Percentiles rank a stretch among this genome's conserved stretches.
Evolutionary conservation across 306 rosid species (phyloP).

Genomic region (Fragaria iinumae): DNA sequence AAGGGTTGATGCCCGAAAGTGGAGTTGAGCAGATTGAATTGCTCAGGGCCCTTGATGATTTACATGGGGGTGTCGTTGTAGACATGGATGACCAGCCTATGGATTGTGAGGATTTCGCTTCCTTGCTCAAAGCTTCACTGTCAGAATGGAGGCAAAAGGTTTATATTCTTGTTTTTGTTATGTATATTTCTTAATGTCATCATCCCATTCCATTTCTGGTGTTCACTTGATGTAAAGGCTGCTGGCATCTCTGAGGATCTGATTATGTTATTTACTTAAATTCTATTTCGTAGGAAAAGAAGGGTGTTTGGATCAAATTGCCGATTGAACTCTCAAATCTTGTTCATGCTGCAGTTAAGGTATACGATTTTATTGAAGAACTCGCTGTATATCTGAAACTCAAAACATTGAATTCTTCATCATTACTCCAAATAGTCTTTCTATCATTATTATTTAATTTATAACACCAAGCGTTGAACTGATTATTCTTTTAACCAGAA

Average conservation of each 20-base stretch:
- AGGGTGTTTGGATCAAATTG: conserved; percentile 82
- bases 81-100: conserved; percentile 44
- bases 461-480: neutral
- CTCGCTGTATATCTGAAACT: conserved; percentile 4
- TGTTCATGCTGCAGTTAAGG: conserved; percentile 60
- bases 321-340: conserved; percentile 56
- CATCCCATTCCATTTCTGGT: neutral
- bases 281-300: conserved; percentile 57
- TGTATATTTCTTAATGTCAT: neutral
- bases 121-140: conserved; percentile 52
- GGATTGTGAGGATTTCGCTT: conserved; percentile 46
- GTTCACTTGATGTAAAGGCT: conserved; percentile 8
- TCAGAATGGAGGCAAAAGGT: conserved; percentile 63
- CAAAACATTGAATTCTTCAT: neutral
- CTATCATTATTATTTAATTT: neutral
- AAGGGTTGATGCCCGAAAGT: conserved; percentile 18
- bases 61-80: conserved; percentile 63
- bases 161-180: conserved; percentile 13
- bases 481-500: neutral
- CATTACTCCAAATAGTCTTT: neutral
- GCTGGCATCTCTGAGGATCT: neutral
- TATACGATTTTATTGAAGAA: conserved; percentile 4
- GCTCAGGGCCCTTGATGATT: conserved; percentile 52
- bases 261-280: neutral
- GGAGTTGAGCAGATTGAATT: conserved; percentile 20